A percentile compares a stretch with the other conserved stretches of the same genome.
Conservation (phyloP, 2,329 filamentous ascomycete genomes). For the Microdochium nivale region DNA sequence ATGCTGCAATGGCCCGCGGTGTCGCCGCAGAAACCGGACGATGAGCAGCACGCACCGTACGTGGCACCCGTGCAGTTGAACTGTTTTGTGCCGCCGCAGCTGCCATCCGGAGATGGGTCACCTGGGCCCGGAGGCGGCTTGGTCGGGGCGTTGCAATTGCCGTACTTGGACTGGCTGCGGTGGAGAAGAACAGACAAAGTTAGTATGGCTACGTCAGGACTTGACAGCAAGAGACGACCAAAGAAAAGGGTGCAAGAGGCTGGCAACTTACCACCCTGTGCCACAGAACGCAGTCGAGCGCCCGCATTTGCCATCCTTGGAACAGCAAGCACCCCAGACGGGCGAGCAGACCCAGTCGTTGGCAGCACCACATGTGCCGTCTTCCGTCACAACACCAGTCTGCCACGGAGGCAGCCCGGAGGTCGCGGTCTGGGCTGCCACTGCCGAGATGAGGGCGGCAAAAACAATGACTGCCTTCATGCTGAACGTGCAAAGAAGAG, state of each 20-base stretch:
- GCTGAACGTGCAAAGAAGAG: no score
- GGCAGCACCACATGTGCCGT: slow-evolving; percentile 1
- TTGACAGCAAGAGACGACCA: neutral
- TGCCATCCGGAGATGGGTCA: neutral
- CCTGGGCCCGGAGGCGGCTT: neutral
- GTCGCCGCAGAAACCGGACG: neutral
- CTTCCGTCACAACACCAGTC: slow-evolving; percentile 1
- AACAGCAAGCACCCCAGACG: slow-evolving; percentile 2
- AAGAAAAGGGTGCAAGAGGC: neutral
- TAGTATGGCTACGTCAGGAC: no score
- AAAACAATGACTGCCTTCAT: neutral
- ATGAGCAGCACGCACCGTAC: neutral
- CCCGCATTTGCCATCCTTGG: slow-evolving; percentile 1
- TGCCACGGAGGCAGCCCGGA: slow-evolving; percentile 1
- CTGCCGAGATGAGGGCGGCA: neutral
- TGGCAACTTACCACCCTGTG: slow-evolving; percentile 2
- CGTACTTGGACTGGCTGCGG: neutral
- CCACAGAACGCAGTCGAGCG: slow-evolving; percentile 1
- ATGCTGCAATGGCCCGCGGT: neutral
- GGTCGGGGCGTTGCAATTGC: neutral
- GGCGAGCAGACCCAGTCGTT: slow-evolving; percentile 1
- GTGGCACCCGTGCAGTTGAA: neutral
- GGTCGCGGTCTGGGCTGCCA: neutral
- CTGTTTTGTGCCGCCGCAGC: neutral
- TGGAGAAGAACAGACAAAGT: no score